A percentile compares a stretch with the other conserved stretches of the same genome.
These are phyloP conservation scores for Trichoderma aggressivum DNA, from an alignment of 2,329 filamentous ascomycete genomes.

Conservation along the genomic window DNA sequence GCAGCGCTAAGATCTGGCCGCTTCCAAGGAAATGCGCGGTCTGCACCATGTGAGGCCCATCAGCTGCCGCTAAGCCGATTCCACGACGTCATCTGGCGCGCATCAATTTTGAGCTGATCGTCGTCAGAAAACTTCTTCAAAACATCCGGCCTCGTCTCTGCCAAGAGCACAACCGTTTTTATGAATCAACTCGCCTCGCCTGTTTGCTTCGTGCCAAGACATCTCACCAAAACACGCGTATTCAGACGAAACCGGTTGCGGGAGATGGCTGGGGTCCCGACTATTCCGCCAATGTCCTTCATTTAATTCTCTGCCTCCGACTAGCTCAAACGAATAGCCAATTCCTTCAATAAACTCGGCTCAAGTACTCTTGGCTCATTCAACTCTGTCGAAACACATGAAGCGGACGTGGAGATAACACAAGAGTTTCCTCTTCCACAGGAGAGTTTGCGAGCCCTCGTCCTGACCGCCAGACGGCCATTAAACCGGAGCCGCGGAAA, in stretches of 20 bases:
- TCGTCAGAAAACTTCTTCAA: neutral
- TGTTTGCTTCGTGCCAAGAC: neutral
- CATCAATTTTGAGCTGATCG: neutral
- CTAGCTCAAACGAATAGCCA: neutral
- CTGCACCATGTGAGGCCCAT: neutral
- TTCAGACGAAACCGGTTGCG: neutral
- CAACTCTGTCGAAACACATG: neutral
- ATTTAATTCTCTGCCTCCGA: neutral
- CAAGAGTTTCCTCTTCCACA: neutral
- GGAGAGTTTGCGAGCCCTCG: neutral
- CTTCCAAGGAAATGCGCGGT: neutral
- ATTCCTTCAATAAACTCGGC: neutral
- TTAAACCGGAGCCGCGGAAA: neutral
- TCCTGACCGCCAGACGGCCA: neutral
- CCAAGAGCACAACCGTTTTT: neutral
- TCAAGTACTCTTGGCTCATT: neutral
- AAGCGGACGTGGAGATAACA: neutral
- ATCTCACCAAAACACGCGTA: neutral
- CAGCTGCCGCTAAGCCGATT: constrained; percentile 4
- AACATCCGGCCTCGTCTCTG: neutral
- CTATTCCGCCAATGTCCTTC: neutral
- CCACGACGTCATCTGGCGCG: neutral
- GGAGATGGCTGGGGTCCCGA: neutral
- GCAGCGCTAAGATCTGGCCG: neutral
- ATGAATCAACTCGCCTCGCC: neutral